Evolutionary conservation across 768 basidiomycete genomes (phyloP).

Genomic region (Termitomyces bulborhizus): DNA sequence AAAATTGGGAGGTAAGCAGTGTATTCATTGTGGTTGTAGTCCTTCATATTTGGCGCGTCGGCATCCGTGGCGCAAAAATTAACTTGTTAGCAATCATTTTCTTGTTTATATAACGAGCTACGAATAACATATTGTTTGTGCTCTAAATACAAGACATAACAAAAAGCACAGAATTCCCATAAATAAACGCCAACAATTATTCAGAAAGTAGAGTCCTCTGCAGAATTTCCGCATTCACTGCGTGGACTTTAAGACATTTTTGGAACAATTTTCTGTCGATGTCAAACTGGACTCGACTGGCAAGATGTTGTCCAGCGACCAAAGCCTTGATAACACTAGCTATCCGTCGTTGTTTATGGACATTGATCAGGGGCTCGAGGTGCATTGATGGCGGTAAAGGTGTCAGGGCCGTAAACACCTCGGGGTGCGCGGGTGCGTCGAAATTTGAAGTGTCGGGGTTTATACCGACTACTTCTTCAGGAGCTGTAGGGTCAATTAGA

Average conservation of each 20-base stretch:
- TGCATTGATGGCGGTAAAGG: constrained; percentile 73
- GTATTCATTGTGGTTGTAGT: too few relatives aligned
- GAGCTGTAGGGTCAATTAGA: constrained; percentile 77
- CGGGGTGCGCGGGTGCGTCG: constrained; percentile 66
- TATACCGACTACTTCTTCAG: constrained; percentile 59
- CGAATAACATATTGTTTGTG: constrained; percentile 9
- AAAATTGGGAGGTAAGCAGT: too few relatives aligned
- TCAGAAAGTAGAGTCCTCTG: constrained; percentile 34
- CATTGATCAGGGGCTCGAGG: constrained; percentile 81
- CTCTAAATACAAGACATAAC: constrained; percentile 15
- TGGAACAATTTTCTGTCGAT: constrained; percentile 75
- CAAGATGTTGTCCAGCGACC: constrained; percentile 79
- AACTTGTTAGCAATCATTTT: neutral
- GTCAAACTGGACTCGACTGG: constrained; percentile 62
- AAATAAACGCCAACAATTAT: constrained; percentile 7
- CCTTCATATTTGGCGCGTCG: neutral
- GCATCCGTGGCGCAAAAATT: neutral
- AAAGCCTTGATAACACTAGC: constrained; percentile 76
- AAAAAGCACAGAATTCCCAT: constrained; percentile 9
- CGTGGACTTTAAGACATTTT: constrained; percentile 64
- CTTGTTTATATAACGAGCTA: neutral
- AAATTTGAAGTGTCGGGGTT: constrained; percentile 59
- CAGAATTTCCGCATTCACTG: constrained; percentile 50
- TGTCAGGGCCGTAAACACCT: constrained; percentile 69
- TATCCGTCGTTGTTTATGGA: constrained; percentile 82